Percentiles rank a stretch among this genome's conserved stretches.
These are phyloP conservation scores for Alternaria novae-zelandiae DNA, from an alignment of 2,329 filamentous ascomycete species.

Conservation along the genomic window DNA sequence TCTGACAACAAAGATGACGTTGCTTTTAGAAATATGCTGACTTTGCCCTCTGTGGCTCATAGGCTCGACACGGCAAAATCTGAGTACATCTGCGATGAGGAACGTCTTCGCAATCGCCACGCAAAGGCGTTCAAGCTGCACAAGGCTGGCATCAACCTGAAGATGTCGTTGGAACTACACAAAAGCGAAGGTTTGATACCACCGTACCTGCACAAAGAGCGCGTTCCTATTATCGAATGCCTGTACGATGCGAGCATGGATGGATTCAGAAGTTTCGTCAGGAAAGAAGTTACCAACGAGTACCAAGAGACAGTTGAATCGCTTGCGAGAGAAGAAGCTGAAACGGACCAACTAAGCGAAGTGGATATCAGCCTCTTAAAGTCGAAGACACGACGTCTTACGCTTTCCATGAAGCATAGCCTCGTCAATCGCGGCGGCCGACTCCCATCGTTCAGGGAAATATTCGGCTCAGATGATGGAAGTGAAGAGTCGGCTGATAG, in stretches of 20 bases:
- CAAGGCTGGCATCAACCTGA: constrained; percentile 36
- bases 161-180: constrained; percentile 34
- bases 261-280: constrained; percentile 34
- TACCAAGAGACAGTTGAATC: not conserved
- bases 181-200: constrained; percentile 32
- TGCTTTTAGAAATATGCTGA: not conserved
- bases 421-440: constrained; percentile 9
- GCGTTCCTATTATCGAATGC: constrained; percentile 24
- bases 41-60: not conserved
- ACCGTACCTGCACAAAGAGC: constrained; percentile 42
- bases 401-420: constrained; percentile 14
- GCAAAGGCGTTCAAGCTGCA: constrained; percentile 32
- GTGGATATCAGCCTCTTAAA: constrained; percentile 22
- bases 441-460: not conserved
- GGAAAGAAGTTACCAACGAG: not conserved
- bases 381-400: constrained; percentile 10
- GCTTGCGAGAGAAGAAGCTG: constrained; percentile 13
- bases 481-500: not conserved
- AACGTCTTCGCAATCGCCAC: constrained; percentile 35
- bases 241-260: constrained; percentile 56
- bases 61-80: constrained; percentile 11
- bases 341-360: constrained; percentile 33
- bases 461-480: constrained; percentile 3
- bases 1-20: not conserved
- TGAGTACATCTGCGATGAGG: constrained; percentile 32